Evolutionary conservation across 1,284 basidiomycete genomes (phyloP).

Genomic region (Phellinidium pouzarii): DNA sequence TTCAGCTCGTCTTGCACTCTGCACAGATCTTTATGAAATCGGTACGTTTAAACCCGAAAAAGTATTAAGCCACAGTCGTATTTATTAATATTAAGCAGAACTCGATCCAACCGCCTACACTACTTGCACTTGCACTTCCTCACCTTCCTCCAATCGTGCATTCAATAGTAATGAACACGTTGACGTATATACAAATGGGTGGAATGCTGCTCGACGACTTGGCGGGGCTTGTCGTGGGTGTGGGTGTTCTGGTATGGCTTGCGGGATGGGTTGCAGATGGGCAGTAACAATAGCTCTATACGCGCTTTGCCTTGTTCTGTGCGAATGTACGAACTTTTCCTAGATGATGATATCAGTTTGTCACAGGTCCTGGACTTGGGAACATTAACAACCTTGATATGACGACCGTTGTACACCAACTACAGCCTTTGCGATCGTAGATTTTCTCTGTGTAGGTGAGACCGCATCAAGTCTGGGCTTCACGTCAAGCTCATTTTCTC

Average conservation of each 20-base stretch:
- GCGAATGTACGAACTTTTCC: constrained; percentile 5
- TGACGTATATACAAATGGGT: constrained; percentile 63
- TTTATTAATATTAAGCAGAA: constrained; percentile 37
- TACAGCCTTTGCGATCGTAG: too few species aligned
- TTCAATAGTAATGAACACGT: constrained; percentile 47
- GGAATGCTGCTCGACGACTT: constrained; percentile 62
- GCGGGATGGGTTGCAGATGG: constrained; percentile 38
- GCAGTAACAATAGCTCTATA: neutral
- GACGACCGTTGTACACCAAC: too few species aligned
- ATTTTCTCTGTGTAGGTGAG: too few species aligned
- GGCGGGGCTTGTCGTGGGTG: constrained; percentile 54
- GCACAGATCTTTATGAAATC: constrained; percentile 60
- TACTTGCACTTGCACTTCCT: constrained; percentile 54
- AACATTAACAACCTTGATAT: too few species aligned
- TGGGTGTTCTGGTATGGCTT: constrained; percentile 55
- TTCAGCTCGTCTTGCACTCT: constrained; percentile 64
- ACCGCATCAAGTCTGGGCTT: constrained; percentile 19
- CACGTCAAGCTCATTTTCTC: constrained; percentile 35
- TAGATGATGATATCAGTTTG: too few species aligned
- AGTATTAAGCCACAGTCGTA: constrained; percentile 7
- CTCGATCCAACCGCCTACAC: constrained; percentile 46
- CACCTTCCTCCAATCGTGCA: constrained; percentile 60
- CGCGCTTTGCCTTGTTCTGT: constrained; percentile 10
- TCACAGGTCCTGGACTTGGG: too few species aligned
- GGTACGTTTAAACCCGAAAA: constrained; percentile 36